These are phyloP conservation scores for Claviceps spartinae DNA, from an alignment of 2,329 filamentous ascomycete species.

Conservation along the genomic window DNA sequence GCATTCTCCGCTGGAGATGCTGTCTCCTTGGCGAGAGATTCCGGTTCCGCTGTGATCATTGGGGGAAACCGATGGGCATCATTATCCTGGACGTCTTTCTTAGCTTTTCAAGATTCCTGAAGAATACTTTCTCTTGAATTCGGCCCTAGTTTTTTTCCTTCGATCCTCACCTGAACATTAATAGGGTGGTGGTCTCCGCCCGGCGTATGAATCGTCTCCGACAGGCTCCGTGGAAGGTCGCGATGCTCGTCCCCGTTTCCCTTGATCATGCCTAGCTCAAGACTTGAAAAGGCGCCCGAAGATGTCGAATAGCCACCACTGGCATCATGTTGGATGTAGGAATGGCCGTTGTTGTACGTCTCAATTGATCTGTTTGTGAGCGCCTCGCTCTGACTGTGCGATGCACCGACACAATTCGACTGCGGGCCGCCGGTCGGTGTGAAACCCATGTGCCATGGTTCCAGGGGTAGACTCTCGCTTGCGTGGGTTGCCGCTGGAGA, in stretches of 20 bases:
- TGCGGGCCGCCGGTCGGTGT: not conserved
- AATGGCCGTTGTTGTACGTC: not conserved
- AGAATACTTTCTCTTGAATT: not conserved
- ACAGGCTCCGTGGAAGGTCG: not conserved
- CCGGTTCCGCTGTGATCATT: not conserved
- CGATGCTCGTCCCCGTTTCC: not conserved
- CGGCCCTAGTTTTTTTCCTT: not conserved
- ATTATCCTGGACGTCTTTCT: not conserved
- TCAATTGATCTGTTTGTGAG: not conserved
- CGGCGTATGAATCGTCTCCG: not conserved
- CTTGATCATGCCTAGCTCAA: not conserved
- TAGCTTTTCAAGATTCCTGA: no score
- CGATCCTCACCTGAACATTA: not conserved
- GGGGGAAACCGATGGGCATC: not conserved
- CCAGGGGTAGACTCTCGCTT: not conserved
- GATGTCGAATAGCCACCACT: not conserved
- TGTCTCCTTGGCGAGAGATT: not conserved
- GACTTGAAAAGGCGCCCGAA: not conserved
- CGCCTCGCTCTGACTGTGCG: not conserved
- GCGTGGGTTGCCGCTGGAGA: not conserved
- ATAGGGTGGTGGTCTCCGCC: not conserved
- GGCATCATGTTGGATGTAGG: not conserved
- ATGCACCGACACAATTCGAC: not conserved
- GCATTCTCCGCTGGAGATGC: not conserved
- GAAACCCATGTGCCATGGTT: not conserved